Conservation (phyloP, 2,329 filamentous ascomycete genomes). For the Alternaria gaisen region DNA sequence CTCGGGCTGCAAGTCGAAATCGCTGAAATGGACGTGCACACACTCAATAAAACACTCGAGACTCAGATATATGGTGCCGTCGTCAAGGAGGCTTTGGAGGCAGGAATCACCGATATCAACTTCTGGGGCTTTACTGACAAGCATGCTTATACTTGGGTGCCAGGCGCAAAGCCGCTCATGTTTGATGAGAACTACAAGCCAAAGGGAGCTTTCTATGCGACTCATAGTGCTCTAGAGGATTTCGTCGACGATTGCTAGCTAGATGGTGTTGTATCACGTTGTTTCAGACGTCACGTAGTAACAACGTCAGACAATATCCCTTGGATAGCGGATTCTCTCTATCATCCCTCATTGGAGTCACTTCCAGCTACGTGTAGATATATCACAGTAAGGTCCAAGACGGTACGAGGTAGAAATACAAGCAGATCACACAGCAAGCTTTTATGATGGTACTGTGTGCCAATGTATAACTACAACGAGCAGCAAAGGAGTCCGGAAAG, state of each 20-base stretch:
- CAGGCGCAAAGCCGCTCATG: conserved; percentile 20
- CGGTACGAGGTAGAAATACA: too few relatives aligned
- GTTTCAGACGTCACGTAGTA: neutral
- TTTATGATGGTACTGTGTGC: too few relatives aligned
- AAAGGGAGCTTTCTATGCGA: conserved; percentile 12
- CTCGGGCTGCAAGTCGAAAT: conserved; percentile 17
- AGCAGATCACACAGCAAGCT: too few relatives aligned
- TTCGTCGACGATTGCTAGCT: neutral
- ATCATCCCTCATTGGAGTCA: too few relatives aligned
- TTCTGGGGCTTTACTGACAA: conserved; percentile 23
- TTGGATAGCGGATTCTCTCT: too few relatives aligned
- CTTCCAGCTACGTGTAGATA: too few relatives aligned
- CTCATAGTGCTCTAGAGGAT: conserved; percentile 5
- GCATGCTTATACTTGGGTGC: conserved; percentile 16
- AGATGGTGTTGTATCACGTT: neutral
- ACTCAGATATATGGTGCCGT: conserved; percentile 12
- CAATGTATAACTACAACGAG: too few relatives aligned
- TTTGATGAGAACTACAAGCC: conserved; percentile 14
- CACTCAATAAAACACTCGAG: conserved; percentile 6
- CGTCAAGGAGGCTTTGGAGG: conserved; percentile 11
- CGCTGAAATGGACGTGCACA: conserved; percentile 19
- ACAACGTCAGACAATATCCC: too few relatives aligned
- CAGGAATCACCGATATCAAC: conserved; percentile 18
- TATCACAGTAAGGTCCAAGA: too few relatives aligned
- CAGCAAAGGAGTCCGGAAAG: too few relatives aligned